Evolutionary conservation across 768 basidiomycete species (phyloP).

Genomic region (Mycena filopes): DNA sequence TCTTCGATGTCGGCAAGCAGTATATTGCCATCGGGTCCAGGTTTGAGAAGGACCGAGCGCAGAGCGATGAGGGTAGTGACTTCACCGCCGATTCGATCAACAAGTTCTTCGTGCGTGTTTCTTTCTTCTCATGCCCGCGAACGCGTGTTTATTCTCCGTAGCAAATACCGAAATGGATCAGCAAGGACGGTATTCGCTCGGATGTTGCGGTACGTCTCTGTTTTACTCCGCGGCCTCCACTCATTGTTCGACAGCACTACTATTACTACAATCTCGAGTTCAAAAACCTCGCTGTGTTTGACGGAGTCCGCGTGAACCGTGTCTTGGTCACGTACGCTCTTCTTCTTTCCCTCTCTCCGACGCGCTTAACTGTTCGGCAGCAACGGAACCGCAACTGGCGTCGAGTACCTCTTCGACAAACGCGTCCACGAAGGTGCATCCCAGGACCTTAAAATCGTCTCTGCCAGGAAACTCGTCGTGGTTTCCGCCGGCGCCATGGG

Average conservation of each 20-base stretch:
- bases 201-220: neutral
- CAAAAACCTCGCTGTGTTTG: too few species aligned
- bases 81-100: constrained; percentile 21
- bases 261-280: too few species aligned
- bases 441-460: constrained; percentile 6
- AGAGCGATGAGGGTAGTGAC: constrained; percentile 22
- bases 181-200: neutral
- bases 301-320: too few species aligned
- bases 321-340: too few species aligned
- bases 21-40: constrained; percentile 24
- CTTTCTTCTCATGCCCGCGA: too few species aligned
- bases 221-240: constrained; percentile 17
- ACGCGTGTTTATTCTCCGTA: neutral
- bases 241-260: too few species aligned
- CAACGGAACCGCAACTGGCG: too few species aligned
- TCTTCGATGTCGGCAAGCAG: neutral
- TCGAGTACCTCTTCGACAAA: too few species aligned
- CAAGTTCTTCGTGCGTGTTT: constrained; percentile 24
- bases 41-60: constrained; percentile 18
- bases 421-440: too few species aligned
- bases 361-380: too few species aligned
- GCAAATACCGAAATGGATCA: constrained; percentile 21
- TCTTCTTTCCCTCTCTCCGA: too few species aligned
- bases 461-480: constrained; percentile 47
- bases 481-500: constrained; percentile 52